phyloP scores from a whole-genome alignment of 75 land plant species.

The Gnetum montanum region DNA sequence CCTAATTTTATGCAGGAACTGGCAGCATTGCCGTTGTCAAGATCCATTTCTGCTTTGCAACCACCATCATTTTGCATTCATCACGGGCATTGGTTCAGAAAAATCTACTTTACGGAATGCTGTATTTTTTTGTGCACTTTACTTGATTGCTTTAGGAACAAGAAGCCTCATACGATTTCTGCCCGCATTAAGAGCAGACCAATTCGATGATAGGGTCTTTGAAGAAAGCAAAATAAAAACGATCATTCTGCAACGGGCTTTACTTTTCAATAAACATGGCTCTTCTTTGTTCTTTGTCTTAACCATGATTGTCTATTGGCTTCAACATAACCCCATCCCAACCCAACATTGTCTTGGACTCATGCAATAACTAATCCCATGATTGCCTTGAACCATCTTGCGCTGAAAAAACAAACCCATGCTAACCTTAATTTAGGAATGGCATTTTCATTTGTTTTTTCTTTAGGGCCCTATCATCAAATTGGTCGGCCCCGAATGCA shows the following conservation, averaged over 20 bases:
- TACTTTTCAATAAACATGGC: conserved; percentile 54
- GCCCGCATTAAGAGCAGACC: too few species aligned
- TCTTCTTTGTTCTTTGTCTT: conserved; percentile 56
- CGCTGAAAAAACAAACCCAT: too few species aligned
- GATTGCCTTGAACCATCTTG: too few species aligned
- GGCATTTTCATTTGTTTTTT: too few species aligned
- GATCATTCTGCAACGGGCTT: conserved; percentile 32
- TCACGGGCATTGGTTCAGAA: conserved; percentile 20
- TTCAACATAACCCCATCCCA: conserved; percentile 68
- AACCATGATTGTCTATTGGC: conserved; percentile 50
- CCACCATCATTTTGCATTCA: conserved; percentile 36
- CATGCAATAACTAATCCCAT: too few species aligned
- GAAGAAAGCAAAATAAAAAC: conserved; percentile 45
- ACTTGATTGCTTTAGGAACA: conserved; percentile 68
- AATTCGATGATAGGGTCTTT: conserved; percentile 60
- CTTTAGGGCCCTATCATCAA: too few species aligned
- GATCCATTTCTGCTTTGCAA: conserved; percentile 37
- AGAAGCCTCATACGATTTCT: conserved; percentile 42
- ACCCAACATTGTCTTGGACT: too few species aligned
- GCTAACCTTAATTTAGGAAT: too few species aligned
- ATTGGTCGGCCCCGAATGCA: too few species aligned
- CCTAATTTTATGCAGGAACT: conserved; percentile 43
- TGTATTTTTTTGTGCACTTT: conserved; percentile 54
- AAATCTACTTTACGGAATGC: conserved; percentile 39
- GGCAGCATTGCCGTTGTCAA: conserved; percentile 53